Evolutionary conservation across 805 yeast species (phyloP).

Genomic region (Pichia scutulata): DNA sequence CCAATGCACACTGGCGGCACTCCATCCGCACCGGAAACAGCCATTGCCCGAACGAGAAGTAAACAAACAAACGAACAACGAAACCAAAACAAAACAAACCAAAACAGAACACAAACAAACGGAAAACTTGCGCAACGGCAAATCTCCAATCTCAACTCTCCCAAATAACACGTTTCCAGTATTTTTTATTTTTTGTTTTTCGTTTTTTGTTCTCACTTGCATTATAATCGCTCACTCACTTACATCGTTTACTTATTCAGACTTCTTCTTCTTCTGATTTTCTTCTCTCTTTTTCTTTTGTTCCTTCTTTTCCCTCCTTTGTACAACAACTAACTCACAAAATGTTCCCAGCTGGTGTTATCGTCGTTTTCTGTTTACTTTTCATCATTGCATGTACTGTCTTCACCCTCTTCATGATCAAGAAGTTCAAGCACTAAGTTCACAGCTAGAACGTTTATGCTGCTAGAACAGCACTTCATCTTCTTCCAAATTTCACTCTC

Average conservation of each 20-base stretch:
- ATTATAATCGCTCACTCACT: background rate
- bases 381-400: conserved; percentile 36
- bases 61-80: background rate
- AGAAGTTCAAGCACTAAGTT: conserved; percentile 28
- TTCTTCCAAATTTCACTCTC: background rate
- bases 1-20: background rate
- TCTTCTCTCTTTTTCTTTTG: background rate
- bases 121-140: too few species aligned
- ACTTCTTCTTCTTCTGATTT: background rate
- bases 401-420: conserved; percentile 23
- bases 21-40: background rate
- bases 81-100: too few species aligned
- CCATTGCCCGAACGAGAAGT: background rate
- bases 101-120: too few species aligned
- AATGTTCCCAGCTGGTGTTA: conserved; percentile 63
- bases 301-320: background rate
- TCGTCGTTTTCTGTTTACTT: conserved; percentile 48
- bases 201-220: background rate
- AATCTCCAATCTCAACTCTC: too few species aligned
- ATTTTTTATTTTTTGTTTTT: background rate
- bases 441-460: background rate
- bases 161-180: too few species aligned
- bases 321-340: background rate
- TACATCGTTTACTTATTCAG: too few species aligned
- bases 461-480: background rate